phyloP scores from a whole-genome alignment of 768 basidiomycete genomes.

The Pleurotus eryngii region DNA sequence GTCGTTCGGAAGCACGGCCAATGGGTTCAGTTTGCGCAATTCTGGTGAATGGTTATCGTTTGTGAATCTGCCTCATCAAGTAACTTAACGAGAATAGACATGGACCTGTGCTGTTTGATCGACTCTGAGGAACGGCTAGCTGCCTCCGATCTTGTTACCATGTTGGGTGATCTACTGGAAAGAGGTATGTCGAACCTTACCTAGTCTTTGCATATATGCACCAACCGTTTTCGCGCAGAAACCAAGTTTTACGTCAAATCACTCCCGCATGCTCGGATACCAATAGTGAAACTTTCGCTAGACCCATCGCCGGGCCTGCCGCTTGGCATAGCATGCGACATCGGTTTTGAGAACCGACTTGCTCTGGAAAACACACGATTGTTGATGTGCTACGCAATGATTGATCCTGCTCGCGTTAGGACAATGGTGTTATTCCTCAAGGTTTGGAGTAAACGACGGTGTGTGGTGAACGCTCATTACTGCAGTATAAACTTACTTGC shows the following conservation, averaged over 20 bases:
- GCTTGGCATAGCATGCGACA: constrained; percentile 93
- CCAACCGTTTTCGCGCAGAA: constrained; percentile 44
- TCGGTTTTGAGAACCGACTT: constrained; percentile 96
- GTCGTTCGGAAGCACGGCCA: constrained; percentile 95
- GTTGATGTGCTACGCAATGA: constrained; percentile 95
- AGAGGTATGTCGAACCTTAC: constrained; percentile 58
- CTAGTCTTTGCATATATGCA: background rate
- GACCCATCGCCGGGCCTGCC: constrained; percentile 80
- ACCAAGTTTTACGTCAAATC: constrained; percentile 97
- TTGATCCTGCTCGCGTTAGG: constrained; percentile 90
- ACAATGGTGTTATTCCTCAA: constrained; percentile 97
- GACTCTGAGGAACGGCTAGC: constrained; percentile 78
- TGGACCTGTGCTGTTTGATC: constrained; percentile 97
- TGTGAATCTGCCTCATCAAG: constrained; percentile 11
- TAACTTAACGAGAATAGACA: constrained; percentile 55
- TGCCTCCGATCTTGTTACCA: constrained; percentile 88
- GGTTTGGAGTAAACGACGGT: constrained; percentile 98
- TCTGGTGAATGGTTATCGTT: constrained; percentile 55
- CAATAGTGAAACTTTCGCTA: constrained; percentile 95
- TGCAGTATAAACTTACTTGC: background rate
- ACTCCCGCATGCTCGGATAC: constrained; percentile 94
- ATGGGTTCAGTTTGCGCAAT: constrained; percentile 95
- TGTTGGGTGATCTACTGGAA: constrained; percentile 90
- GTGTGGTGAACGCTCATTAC: constrained; percentile 17
- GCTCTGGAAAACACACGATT: constrained; percentile 96